These are phyloP conservation scores for Debaryomyces psychrophilus DNA, from an alignment of 1,139 yeast genomes.

Conservation along the genomic window DNA sequence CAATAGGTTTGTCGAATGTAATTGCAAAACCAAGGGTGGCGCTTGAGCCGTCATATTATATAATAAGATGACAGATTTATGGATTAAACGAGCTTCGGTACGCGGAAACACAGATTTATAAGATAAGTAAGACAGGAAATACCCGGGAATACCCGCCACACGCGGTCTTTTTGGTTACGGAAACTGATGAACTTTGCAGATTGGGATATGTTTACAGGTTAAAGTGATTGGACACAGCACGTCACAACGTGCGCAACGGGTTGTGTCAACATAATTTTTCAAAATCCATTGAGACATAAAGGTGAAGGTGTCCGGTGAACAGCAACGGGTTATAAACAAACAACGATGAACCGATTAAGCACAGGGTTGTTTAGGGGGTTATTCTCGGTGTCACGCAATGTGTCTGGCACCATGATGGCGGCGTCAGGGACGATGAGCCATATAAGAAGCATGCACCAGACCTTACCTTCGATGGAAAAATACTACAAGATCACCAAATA, in stretches of 20 bases:
- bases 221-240: neutral
- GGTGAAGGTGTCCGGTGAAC: neutral
- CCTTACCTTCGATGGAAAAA: conserved; percentile 21
- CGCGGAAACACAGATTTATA: neutral
- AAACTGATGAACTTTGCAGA: neutral
- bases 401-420: neutral
- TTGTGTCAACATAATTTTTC: conserved; percentile 5
- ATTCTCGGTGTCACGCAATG: neutral
- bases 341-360: conserved; percentile 5
- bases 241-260: neutral
- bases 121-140: neutral
- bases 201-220: neutral
- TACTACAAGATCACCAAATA: conserved; percentile 46
- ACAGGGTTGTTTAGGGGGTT: conserved; percentile 7
- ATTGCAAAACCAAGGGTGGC: too few relatives aligned
- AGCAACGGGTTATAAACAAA: neutral
- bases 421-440: neutral
- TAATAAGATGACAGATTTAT: neutral
- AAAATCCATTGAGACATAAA: neutral
- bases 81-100: conserved; percentile 1
- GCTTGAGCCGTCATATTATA: too few relatives aligned
- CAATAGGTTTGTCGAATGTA: too few relatives aligned
- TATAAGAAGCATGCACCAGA: conserved; percentile 9
- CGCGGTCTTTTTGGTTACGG: too few relatives aligned
- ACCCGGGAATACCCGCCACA: neutral